Percentiles rank a stretch among this genome's conserved stretches.
Conservation (phyloP, 306 rosid species). For the Sechiopsis laciniata region DNA sequence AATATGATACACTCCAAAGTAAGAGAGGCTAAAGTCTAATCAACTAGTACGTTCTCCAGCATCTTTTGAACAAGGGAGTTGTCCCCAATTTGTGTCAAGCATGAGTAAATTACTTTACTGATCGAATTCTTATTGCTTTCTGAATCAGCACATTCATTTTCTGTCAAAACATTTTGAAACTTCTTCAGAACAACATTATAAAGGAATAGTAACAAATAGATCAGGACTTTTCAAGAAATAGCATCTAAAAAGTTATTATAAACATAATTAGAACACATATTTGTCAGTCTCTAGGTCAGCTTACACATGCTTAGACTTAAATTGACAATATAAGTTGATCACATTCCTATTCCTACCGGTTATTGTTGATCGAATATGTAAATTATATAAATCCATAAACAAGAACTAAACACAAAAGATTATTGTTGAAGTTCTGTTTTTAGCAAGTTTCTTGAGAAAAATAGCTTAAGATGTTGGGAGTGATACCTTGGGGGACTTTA, state of each 20-base stretch:
- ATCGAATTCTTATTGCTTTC: slow-evolving; percentile 44
- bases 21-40: slow-evolving; percentile 26
- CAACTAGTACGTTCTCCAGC: slow-evolving; percentile 48
- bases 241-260: background rate
- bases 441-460: background rate
- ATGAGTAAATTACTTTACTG: slow-evolving; percentile 42
- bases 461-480: background rate
- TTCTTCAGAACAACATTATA: background rate
- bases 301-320: too few species aligned
- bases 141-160: slow-evolving; percentile 27
- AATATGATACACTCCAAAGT: background rate
- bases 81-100: slow-evolving; percentile 62
- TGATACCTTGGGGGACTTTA: slow-evolving; percentile 55
- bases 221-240: background rate
- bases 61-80: slow-evolving; percentile 45
- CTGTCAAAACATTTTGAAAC: slow-evolving; percentile 27
- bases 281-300: too few species aligned
- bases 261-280: too few species aligned
- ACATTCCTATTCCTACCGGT: too few species aligned
- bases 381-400: too few species aligned
- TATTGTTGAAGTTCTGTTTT: background rate
- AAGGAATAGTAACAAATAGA: too few species aligned
- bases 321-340: too few species aligned
- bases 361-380: too few species aligned
- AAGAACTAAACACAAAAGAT: too few species aligned